Evolutionary conservation across 257 asterid genomes (phyloP), one percentile per base, ranked within the genome.

Genomic region (Gentiana straminea): DNA sequence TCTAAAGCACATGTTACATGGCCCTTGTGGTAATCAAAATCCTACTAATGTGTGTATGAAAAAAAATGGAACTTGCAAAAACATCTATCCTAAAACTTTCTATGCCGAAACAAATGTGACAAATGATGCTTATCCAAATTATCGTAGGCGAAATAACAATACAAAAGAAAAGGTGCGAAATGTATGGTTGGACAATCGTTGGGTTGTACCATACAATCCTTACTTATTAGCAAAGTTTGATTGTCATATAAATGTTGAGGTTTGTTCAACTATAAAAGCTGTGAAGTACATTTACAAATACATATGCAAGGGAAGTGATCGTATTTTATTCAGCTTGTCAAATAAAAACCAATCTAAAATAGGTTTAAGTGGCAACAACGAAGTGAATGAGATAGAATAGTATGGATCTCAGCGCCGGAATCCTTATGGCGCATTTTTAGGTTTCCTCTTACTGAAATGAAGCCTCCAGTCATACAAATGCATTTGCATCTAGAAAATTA

Each of bases 231-330:
- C 15, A 2, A 38, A 55, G 46, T 35, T 34, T 55, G 45, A 35
- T 11, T 35, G 46, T 8, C 59, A 35, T 36, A 55, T 55, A 6
- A 55, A 55, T 55, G 46, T 55, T 3, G 3, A 35, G 5, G 12
- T 35, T 6, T 55, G 47, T 35, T 36, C 5, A 11, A 3, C 7
- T 4, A 24, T 60, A 5, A 49, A 49, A 36, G 54, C 10, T 10
- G 35, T 57, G 8, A 57, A 11, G 43, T 39, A 57, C 44, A 13
- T 43, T 32, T 58, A 58, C 34, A 58, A 58, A 15, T 58, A 13
- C 12, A 45, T 58, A 41, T 58, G 24, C 33, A 58, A 47, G 11
- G 59, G 59, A 3, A 12, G 36, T 11, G 59, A 11, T 35, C 24
- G 24, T 15, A 15, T 15, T 15, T 15, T 15, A 15, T 15, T 15